Conservation (phyloP, 2,329 filamentous ascomycete genomes). For the Colletotrichum cordylinicola region DNA sequence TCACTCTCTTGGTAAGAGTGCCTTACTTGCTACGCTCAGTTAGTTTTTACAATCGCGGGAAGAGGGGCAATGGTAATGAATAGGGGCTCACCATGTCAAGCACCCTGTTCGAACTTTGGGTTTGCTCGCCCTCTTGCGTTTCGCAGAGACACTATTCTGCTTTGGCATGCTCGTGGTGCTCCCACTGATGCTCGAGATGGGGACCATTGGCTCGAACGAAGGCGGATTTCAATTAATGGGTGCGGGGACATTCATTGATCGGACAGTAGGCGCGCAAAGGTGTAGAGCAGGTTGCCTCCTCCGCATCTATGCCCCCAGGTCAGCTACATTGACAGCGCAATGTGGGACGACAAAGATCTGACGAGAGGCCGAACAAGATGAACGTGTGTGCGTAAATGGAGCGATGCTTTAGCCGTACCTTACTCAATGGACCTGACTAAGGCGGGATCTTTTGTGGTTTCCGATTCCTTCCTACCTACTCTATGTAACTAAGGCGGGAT, state of each 20-base stretch:
- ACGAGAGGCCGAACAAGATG: background rate
- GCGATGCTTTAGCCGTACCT: background rate
- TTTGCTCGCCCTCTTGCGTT: constrained; percentile 39
- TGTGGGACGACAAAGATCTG: background rate
- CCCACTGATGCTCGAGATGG: background rate
- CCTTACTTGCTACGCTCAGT: constrained; percentile 32
- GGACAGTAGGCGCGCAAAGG: background rate
- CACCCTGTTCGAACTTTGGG: constrained; percentile 45
- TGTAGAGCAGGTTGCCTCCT: background rate
- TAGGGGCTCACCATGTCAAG: constrained; percentile 41
- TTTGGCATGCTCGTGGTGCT: background rate
- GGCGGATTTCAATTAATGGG: background rate
- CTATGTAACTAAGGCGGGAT: background rate
- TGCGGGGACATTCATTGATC: background rate
- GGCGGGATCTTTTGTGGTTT: too few relatives aligned
- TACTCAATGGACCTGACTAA: background rate
- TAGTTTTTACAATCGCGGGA: background rate
- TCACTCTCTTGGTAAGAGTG: background rate
- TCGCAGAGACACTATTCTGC: background rate
- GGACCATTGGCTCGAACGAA: background rate
- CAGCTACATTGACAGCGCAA: background rate
- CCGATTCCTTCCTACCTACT: too few relatives aligned
- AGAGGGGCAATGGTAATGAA: too few relatives aligned
- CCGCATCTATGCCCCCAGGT: background rate
- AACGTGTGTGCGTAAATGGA: background rate